Percentiles rank a stretch among this genome's conserved stretches.
Evolutionary conservation across 1,284 basidiomycete species (phyloP).

Genomic region (Xerocomus cyaneibrunnescens): DNA sequence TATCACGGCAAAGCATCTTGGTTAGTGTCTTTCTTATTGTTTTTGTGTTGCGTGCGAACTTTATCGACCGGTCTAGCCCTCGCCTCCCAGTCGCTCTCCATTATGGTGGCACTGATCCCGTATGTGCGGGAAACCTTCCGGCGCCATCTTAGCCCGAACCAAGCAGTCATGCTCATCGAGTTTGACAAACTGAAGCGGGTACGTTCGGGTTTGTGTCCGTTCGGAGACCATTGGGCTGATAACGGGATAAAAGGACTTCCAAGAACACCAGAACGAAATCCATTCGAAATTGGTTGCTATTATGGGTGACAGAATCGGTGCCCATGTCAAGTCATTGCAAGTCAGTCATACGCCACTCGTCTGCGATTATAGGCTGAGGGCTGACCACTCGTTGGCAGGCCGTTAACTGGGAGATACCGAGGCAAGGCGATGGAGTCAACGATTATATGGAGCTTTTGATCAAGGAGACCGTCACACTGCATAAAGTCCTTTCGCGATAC

Average conservation of each 20-base stretch:
- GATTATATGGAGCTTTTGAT: slow-evolving; percentile 90
- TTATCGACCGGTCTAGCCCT: slow-evolving; percentile 57
- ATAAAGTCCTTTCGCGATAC: slow-evolving; percentile 95
- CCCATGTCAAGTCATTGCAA: slow-evolving; percentile 81
- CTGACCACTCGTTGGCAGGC: slow-evolving; percentile 41
- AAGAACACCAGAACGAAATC: slow-evolving; percentile 99
- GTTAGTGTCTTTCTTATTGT: slow-evolving; percentile 41
- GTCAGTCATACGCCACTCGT: slow-evolving; percentile 40
- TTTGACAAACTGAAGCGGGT: slow-evolving; percentile 98
- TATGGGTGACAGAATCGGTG: slow-evolving; percentile 92
- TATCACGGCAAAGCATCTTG: slow-evolving; percentile 97
- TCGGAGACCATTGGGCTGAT: slow-evolving; percentile 16
- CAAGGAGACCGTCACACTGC: slow-evolving; percentile 94
- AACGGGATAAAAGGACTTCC: slow-evolving; percentile 73
- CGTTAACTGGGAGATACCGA: slow-evolving; percentile 73
- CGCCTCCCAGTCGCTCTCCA: slow-evolving; percentile 92
- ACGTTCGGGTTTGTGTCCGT: slow-evolving; percentile 32
- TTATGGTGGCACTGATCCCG: slow-evolving; percentile 94
- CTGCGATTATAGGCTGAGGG: background rate
- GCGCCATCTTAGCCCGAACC: slow-evolving; percentile 88
- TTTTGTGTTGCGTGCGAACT: slow-evolving; percentile 5
- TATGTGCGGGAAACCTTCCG: slow-evolving; percentile 95
- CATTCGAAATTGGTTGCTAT: slow-evolving; percentile 97
- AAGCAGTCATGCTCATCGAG: slow-evolving; percentile 95
- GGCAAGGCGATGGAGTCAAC: slow-evolving; percentile 59